These are phyloP conservation scores for Tolypocladium ophioglossoides DNA, from an alignment of 2,329 filamentous ascomycete genomes.

Conservation along the genomic window DNA sequence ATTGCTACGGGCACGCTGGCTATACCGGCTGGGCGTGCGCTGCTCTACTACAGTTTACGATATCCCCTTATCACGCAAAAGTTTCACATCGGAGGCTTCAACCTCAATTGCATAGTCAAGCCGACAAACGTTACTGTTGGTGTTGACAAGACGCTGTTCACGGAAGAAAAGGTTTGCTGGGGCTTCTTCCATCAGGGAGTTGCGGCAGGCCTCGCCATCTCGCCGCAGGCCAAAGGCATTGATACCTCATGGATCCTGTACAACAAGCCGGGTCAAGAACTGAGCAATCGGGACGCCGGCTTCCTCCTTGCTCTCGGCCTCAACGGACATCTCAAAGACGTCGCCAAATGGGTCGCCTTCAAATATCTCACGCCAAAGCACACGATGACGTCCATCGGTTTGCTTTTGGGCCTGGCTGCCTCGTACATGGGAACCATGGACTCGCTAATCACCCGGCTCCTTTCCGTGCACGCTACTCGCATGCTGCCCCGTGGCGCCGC, in stretches of 20 bases:
- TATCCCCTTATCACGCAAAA: constrained; percentile 88
- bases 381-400: constrained; percentile 95
- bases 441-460: constrained; percentile 78
- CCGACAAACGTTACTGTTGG: constrained; percentile 86
- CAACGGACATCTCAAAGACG: constrained; percentile 85
- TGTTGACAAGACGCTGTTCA: constrained; percentile 79
- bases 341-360: constrained; percentile 98
- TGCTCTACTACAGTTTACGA: constrained; percentile 80
- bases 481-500: constrained; percentile 89
- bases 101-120: constrained; percentile 81
- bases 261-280: constrained; percentile 79
- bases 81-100: constrained; percentile 82
- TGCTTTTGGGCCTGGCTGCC: constrained; percentile 84
- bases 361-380: constrained; percentile 99
- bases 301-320: constrained; percentile 84
- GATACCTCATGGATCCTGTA: constrained; percentile 98
- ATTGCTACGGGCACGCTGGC: constrained; percentile 82
- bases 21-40: constrained; percentile 74
- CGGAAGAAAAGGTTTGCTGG: constrained; percentile 96
- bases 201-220: constrained; percentile 85
- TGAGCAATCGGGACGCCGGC: constrained; percentile 93
- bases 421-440: constrained; percentile 98
- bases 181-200: constrained; percentile 97
- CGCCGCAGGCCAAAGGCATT: constrained; percentile 80
- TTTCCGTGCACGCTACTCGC: constrained; percentile 91